Conservation (phyloP, 2,329 filamentous ascomycete genomes). For the Stachybotrys echinatus region DNA sequence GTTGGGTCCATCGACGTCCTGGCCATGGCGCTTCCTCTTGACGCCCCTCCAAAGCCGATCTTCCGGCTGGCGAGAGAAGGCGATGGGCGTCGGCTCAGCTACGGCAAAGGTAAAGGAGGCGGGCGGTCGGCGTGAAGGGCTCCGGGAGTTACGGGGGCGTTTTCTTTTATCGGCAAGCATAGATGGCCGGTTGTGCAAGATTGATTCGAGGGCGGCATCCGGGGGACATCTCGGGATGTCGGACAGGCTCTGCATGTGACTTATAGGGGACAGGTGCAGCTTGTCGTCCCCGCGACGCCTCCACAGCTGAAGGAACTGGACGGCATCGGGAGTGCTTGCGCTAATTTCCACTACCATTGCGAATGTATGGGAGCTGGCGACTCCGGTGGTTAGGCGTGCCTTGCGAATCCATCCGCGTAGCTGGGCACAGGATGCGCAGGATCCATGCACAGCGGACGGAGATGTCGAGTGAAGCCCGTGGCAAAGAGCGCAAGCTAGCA, state of each 20-base stretch:
- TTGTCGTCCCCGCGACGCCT: neutral
- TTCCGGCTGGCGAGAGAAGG: neutral
- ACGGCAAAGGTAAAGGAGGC: neutral
- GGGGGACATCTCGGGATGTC: neutral
- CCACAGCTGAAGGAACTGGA: neutral
- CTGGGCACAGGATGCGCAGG: neutral
- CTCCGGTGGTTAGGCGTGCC: neutral
- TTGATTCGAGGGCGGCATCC: neutral
- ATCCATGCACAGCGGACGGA: too few species aligned
- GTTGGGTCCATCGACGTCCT: conserved; percentile 56
- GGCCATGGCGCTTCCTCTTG: conserved; percentile 47
- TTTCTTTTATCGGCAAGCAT: neutral
- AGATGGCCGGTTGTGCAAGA: neutral
- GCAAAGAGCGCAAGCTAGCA: neutral
- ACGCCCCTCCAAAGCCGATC: conserved; percentile 10
- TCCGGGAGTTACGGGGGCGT: neutral
- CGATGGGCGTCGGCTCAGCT: neutral
- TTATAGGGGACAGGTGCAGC: neutral
- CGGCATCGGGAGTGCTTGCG: neutral
- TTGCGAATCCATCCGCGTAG: neutral
- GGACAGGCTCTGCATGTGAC: neutral
- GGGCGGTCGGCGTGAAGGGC: neutral
- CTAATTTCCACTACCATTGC: neutral
- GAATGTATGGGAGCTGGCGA: neutral
- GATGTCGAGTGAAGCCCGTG: too few species aligned